Evolutionary conservation across 2,329 filamentous ascomycete species (phyloP).

Genomic region (Elsinoe arachidis): DNA sequence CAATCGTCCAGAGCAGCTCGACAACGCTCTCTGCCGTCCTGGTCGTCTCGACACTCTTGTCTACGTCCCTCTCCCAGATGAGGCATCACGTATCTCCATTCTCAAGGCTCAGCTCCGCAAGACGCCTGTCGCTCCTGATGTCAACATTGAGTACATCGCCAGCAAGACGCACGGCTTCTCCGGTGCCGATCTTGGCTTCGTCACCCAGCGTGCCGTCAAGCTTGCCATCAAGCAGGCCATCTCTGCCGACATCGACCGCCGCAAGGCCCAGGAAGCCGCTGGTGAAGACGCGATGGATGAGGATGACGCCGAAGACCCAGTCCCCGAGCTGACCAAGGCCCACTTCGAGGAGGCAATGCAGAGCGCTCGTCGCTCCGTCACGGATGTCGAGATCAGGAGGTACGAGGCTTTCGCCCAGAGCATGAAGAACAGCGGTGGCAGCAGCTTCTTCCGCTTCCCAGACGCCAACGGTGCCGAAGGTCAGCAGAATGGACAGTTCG

Average conservation of each 20-base stretch:
- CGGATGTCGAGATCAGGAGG: constrained; percentile 91
- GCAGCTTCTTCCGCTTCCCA: constrained; percentile 90
- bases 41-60: constrained; percentile 98
- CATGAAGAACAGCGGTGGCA: constrained; percentile 96
- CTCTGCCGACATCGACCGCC: constrained; percentile 74
- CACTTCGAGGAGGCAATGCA: constrained; percentile 99
- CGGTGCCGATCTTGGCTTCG: constrained; percentile 97
- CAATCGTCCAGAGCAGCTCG: constrained; percentile 96
- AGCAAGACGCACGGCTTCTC: constrained; percentile 98
- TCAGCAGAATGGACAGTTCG: constrained; percentile 16
- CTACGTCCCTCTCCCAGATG: constrained; percentile 93
- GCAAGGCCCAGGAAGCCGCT: constrained; percentile 78
- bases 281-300: constrained; percentile 78
- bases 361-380: constrained; percentile 85
- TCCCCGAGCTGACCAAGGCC: constrained; percentile 87
- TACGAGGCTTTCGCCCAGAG: constrained; percentile 98
- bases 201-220: constrained; percentile 98
- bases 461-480: constrained; percentile 28
- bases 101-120: constrained; percentile 95
- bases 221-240: constrained; percentile 98
- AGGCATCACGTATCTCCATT: constrained; percentile 79
- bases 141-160: constrained; percentile 86
- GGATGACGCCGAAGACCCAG: constrained; percentile 75
- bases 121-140: constrained; percentile 80
- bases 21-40: constrained; percentile 94